phyloP scores from a whole-genome alignment of 345 rosid species.

The Barbarea vulgaris region DNA sequence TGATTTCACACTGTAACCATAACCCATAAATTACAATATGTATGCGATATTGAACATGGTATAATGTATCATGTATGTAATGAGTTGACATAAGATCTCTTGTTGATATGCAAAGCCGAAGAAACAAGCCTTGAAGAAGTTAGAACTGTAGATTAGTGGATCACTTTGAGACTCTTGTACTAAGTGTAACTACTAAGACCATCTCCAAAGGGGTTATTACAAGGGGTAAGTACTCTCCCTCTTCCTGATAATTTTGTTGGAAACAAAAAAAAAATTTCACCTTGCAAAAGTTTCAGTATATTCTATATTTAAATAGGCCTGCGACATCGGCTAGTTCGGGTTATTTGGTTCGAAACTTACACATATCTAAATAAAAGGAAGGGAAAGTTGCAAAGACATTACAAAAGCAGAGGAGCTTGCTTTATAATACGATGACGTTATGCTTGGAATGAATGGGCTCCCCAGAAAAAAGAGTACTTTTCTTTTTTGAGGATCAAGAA shows the following conservation, averaged over 20 bases:
- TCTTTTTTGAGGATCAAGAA: no score
- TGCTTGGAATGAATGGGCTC: background rate
- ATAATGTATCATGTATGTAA: background rate
- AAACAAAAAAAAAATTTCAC: background rate
- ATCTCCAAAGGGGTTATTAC: no score
- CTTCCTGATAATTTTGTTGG: background rate
- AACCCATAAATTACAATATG: background rate
- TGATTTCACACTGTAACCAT: background rate
- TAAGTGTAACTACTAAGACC: background rate
- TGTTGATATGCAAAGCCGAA: background rate
- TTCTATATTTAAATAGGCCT: background rate
- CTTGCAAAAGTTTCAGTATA: background rate
- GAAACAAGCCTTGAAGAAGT: background rate
- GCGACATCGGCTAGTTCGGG: no score
- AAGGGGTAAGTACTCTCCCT: no score
- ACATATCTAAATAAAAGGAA: background rate
- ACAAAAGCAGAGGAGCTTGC: background rate
- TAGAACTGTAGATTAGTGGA: background rate
- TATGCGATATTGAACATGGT: background rate
- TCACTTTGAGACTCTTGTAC: background rate
- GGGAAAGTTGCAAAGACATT: background rate
- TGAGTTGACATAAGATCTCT: background rate
- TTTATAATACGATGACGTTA: background rate
- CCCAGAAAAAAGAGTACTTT: no score
- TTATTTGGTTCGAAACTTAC: no score